Evolutionary conservation across 306 rosid genomes (phyloP), one percentile per base, ranked within the genome.

Genomic region (Casuarina cunninghamiana): DNA sequence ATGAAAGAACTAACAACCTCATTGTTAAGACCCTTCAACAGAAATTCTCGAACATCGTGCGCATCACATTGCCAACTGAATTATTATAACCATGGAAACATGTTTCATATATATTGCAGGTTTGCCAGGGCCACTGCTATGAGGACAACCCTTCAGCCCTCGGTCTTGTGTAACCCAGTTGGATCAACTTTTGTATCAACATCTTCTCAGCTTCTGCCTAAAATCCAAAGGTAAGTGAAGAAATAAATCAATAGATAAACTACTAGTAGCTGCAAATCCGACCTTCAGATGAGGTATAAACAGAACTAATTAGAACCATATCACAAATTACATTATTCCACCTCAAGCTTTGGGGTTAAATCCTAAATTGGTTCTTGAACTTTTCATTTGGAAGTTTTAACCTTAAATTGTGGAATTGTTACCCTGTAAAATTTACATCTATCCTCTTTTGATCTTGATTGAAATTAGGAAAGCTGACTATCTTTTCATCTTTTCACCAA

Each of bases 201-300:
- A 91, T 69, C 71, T 95, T 95, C 83, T 91, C 99, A 83, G 97
- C 99, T 74, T 85, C 89, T 13, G 80, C 89, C 97, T 95, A 87
- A 72, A 74, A 84, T 61, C 12, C 86, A 63, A 19, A 71, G 41
- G 75, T 53, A 55, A 69, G 10, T 71, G 77, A 74, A 81, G 69
- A 48, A 58, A 53, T 58, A 50, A 38, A n/a, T 3, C 19, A 48
- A 35, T 37, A 32, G 58, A 46, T 21, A 70, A 10, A 46, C 8
- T 61, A 53, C 63, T 74, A 51, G 58, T 49, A 41, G 54, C 26
- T 68, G 13, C 50, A 66, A 42, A 7, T 41, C 71, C 41, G 21
- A 66, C 35, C 35, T n/a, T 44, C 44, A 11, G 15, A 32, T 37
- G 44, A 62, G 5, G 68, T 62, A 62, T 62, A 11, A 62, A 37